phyloP scores from a whole-genome alignment of 148 eudicot species.

The Nepenthes mirabilis region DNA sequence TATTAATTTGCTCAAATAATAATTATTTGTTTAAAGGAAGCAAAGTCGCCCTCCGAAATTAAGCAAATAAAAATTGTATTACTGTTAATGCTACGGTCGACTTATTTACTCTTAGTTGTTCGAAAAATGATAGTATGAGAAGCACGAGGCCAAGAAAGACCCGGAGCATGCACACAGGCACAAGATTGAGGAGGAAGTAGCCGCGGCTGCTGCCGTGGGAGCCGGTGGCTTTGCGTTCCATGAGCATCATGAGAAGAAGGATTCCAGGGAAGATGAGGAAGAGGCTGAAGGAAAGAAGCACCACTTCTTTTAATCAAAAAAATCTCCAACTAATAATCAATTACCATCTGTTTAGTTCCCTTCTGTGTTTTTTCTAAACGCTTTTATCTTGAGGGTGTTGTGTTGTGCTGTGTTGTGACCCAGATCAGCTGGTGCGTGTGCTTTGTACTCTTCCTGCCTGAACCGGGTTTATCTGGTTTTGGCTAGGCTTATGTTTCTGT shows the following conservation, averaged over 20 bases:
- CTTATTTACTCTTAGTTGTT: background rate
- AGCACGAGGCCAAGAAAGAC: conserved; percentile 23
- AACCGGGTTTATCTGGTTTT: too few relatives aligned
- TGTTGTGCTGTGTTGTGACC: too few relatives aligned
- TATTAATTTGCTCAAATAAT: background rate
- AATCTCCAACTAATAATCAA: too few relatives aligned
- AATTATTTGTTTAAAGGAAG: background rate
- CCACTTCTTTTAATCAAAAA: background rate
- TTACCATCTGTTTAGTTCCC: too few relatives aligned
- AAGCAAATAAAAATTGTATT: background rate
- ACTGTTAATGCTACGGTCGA: background rate
- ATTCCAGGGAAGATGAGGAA: conserved; percentile 11
- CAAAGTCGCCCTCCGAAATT: background rate
- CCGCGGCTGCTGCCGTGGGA: conserved; percentile 9
- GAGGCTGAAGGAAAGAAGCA: conserved; percentile 4
- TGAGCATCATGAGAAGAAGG: conserved; percentile 24
- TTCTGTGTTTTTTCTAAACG: too few relatives aligned
- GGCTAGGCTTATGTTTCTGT: too few relatives aligned
- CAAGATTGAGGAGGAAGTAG: conserved; percentile 14
- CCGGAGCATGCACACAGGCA: conserved; percentile 17
- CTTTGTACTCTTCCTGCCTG: too few relatives aligned
- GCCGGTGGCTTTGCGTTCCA: conserved; percentile 22
- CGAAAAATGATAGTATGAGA: conserved; percentile 10
- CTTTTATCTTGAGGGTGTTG: too few relatives aligned
- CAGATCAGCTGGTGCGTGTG: too few relatives aligned